Evolutionary conservation across 1,284 basidiomycete species (phyloP).

Genomic region (Ganoderma lucidum): DNA sequence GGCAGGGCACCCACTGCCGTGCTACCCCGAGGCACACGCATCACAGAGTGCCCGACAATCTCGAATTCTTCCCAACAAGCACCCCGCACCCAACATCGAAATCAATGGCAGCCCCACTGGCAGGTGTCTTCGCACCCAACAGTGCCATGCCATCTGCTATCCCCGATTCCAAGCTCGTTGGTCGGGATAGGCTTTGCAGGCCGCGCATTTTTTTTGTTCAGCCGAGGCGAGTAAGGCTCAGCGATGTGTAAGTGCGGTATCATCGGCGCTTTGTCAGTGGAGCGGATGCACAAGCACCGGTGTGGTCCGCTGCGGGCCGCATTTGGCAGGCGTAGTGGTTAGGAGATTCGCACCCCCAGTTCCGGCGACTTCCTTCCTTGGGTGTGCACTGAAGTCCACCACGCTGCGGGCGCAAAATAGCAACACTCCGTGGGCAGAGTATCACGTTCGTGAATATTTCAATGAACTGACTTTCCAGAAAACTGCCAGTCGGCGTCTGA

Average conservation of each 20-base stretch:
- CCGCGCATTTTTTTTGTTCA: neutral
- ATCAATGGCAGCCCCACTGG: neutral
- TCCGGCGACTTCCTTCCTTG: neutral
- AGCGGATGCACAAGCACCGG: constrained; percentile 14
- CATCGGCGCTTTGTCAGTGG: constrained; percentile 18
- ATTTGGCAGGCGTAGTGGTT: constrained; percentile 29
- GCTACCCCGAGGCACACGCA: constrained; percentile 13
- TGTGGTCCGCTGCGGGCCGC: constrained; percentile 11
- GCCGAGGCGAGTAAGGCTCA: neutral
- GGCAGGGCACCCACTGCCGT: constrained; percentile 28
- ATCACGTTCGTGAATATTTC: neutral
- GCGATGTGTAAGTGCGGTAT: constrained; percentile 8
- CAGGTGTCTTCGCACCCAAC: neutral
- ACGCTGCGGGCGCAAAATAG: neutral
- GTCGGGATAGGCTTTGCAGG: neutral
- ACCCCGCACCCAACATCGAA: neutral
- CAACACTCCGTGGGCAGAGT: neutral
- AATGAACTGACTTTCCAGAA: neutral
- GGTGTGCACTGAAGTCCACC: neutral
- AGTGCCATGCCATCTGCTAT: neutral
- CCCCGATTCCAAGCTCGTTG: too few relatives aligned
- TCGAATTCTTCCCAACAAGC: neutral
- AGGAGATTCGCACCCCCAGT: neutral
- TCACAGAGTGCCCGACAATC: neutral
- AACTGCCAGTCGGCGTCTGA: neutral